Conservation (phyloP, 805 yeast genomes). For the Nakazawaea pomicola region DNA sequence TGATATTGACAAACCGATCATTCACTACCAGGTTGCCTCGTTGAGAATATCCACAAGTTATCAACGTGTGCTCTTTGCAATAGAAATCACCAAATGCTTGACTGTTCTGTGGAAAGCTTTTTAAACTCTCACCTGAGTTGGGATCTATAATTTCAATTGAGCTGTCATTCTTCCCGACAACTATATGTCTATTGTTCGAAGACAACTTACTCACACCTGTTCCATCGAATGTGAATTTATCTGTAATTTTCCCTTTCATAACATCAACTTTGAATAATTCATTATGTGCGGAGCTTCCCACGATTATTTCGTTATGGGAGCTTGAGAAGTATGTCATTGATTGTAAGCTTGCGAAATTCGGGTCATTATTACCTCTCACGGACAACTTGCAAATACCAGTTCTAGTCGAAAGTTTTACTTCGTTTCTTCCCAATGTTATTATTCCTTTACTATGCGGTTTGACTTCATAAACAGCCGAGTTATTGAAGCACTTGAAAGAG, state of each 20-base stretch:
- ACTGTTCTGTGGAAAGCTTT: conserved; percentile 54
- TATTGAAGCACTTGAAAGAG: conserved; percentile 47
- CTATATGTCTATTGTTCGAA: conserved; percentile 46
- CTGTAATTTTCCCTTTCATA: conserved; percentile 29
- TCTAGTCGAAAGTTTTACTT: conserved; percentile 49
- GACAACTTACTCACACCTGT: conserved; percentile 44
- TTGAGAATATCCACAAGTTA: conserved; percentile 77
- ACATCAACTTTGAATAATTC: conserved; percentile 40
- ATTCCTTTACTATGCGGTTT: conserved; percentile 54
- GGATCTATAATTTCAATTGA: conserved; percentile 63
- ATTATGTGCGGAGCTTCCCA: conserved; percentile 32
- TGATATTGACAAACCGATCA: conserved; percentile 82
- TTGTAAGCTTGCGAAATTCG: conserved; percentile 29
- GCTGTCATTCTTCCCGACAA: conserved; percentile 58
- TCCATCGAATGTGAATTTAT: conserved; percentile 32
- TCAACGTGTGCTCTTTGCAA: conserved; percentile 57
- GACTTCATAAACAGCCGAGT: conserved; percentile 44
- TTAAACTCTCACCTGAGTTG: conserved; percentile 37
- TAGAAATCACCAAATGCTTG: conserved; percentile 61
- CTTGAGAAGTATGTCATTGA: conserved; percentile 38
- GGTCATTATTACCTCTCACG: conserved; percentile 13
- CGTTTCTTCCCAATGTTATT: conserved; percentile 46
- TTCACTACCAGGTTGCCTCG: conserved; percentile 52
- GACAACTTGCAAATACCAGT: conserved; percentile 46
- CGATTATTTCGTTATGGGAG: conserved; percentile 37